Base-by-base conservation (phyloP, 371 early-diverging fungal species). In the Smittium culicis region DNA sequence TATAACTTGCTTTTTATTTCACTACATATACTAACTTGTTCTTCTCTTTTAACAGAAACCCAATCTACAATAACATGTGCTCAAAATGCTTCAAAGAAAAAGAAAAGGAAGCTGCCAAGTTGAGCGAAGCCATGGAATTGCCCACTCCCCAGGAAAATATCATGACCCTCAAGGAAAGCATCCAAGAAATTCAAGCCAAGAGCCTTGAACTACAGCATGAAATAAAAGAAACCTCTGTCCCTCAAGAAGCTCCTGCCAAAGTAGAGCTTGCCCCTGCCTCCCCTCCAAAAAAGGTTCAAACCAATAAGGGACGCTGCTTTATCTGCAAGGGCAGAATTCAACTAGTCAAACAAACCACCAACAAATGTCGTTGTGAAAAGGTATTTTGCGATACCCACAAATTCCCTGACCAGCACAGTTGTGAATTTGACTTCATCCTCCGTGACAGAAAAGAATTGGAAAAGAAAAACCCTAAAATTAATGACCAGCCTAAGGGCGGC, bases 381-480 rank as follows among this genome's bases (percentile, higher is more conserved):
- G 83, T 89, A 35, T 90, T 84, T 71, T 90, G 91, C 71, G 91
- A 90, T 69, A 74, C 80, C 30, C 91, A 90, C 77, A 85, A 85
- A 66, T 83, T 81, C 66, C 86, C 87, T 29, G 83, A 86, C 66
- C 81, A 85, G 65, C 90, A 90, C 73, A 84, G 86, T 65, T 90
- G 90, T 71, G 82, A 84, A 62, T 82, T 89, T 69, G 90, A 90
- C 77, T 83, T 82, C 78, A 85, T 81, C 68, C 79, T 84, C 66
- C 73, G 80, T 70, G 77, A 73, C 65, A 72, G 68, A 71, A 82
- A 85, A 61, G 71, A 82, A 30, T 75, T 90, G 64, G 81, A 87
- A 61, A 88, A 87, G 74, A 86, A 84, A 57, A 90, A 90, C 68
- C 89, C 89, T 5, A 88, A 87, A 69, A 72, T 90, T 65, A 85